Evolutionary conservation across 352 stramenopile species (phyloP), one percentile per base, ranked within the genome.

Genomic region (Phytophthora europaea): DNA sequence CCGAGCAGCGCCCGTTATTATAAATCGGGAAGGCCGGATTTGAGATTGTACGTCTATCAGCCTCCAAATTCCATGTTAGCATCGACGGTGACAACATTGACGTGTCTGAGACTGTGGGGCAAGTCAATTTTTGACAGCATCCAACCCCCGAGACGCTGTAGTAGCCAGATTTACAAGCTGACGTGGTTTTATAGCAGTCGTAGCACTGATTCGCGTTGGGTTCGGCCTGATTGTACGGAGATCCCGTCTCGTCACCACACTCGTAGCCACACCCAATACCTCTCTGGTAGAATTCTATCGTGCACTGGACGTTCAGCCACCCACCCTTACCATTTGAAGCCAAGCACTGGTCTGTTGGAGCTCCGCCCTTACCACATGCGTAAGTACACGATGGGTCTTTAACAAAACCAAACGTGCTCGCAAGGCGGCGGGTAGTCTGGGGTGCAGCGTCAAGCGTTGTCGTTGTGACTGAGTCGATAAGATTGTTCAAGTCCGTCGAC

Each of bases 401-500:
- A 16, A 45, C 16, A 60, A 60, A 60, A 6, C 15, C 8, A 28
- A 60, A 45, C 7, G 53, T n/a, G 38, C 33, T 60, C 26, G 53
- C 33, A 31, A 60, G 16, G 31, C 18, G 23, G 31, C 7, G 18
- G 7, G 53, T 26, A 16, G 6, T 60, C 16, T 6, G n/a, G 18
- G 5, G 31, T 15, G 28, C 9, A 5, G 31, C 31, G 6, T 20
- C 12, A 12, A 12, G 7, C 15, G 36, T n/a, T 45, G 13, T 31
- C 26, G 18, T 22, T 20, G 26, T 12, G 16, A 15, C 53, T 15
- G 26, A n/a, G 26, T 9, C 7, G 13, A 61, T 33, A 9, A 61
- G 16, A 28, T 61, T 61, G 28, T 5, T 20, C n/a, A 61, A 31
- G 33, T 61, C 54, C 4, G 54, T 61, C 33, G 33, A 61, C 4